A percentile compares a stretch with the other conserved stretches of the same genome.
Conservation (phyloP, 306 rosid genomes). For the Castanopsis chinensis region DNA sequence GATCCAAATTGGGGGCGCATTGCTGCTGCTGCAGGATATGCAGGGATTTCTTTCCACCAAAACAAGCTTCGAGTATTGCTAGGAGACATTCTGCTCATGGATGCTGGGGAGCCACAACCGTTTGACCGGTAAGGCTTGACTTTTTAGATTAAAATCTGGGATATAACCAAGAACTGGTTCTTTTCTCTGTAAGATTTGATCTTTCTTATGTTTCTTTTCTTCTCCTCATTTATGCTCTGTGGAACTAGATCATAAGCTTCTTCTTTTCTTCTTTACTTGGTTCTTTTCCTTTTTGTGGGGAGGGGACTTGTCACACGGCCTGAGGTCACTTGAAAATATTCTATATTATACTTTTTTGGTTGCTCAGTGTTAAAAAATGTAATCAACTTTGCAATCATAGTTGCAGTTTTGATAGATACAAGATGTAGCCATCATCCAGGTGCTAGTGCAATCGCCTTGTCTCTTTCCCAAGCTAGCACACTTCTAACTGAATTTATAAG, state of each 20-base stretch:
- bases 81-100: constrained; percentile 84
- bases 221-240: no score
- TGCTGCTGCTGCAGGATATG: constrained; percentile 87
- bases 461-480: neutral
- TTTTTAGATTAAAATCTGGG: neutral
- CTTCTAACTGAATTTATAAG: neutral
- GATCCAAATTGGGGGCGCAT: constrained; percentile 99
- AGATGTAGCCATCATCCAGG: neutral
- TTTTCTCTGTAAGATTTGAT: no score
- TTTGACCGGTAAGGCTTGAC: constrained; percentile 57
- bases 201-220: no score
- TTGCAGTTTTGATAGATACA: neutral
- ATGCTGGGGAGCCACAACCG: constrained; percentile 76
- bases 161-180: no score
- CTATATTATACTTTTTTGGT: neutral
- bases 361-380: neutral
- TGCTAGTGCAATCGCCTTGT: neutral
- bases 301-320: neutral
- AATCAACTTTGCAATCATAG: neutral
- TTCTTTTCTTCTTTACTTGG: neutral
- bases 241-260: no score
- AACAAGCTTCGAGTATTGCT: constrained; percentile 65
- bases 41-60: constrained; percentile 78
- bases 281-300: no score
- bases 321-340: neutral